Base-by-base conservation (phyloP, 176 grass and related monocot species). In the Oryza officinalis region DNA sequence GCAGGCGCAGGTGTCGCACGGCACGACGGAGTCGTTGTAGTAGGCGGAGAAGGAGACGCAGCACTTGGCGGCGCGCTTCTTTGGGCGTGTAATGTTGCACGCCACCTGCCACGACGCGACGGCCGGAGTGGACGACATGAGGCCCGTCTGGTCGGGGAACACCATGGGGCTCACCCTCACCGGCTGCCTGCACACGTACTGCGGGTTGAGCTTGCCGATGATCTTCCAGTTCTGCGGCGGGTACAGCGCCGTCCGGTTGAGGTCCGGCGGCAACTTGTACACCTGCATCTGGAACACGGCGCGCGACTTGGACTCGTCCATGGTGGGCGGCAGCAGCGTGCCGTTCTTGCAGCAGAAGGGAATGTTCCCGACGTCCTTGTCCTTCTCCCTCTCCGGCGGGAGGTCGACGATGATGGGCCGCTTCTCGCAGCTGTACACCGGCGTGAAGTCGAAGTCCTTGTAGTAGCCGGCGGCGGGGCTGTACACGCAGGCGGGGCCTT, bases 271-370 rank as follows among this genome's bases (percentile, higher is more conserved):
- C 67, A 99, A 37, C 90, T 99, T 99, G 86, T 63, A 94, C 8
- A 99, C 96, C 18, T 88, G 83, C 7, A 99, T 78, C 85, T 96
- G 96, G 83, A 99, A 99, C 77, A 87, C 52, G 77, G 96, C 93
- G 8, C 71, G 90, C 10, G 96, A 96, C 77, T 76, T 83, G 87
- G 75, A 80, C 2, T 72, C 37, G 80, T 98, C 87, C 96, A 98
- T 98, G 66, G 68, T 77, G 2, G 80, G 86, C 1, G 96, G 87
- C 14, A 99, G 91, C 13, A 99, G 93, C 13, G 85, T 94, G 68
- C 96, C 93, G 54, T 99, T 99, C 91, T 94, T 98, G 86, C 96
- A 98, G 54, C 96, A 98, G 64, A 87, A 95, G 10, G 93, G 96
- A 0, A 98, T 11, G 83, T 98, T 98, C 5, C 89, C 96, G 22